A percentile compares a stretch with the other conserved stretches of the same genome.
These are phyloP conservation scores for Prunus campanulata DNA, from an alignment of 306 rosid genomes.

Conservation along the genomic window DNA sequence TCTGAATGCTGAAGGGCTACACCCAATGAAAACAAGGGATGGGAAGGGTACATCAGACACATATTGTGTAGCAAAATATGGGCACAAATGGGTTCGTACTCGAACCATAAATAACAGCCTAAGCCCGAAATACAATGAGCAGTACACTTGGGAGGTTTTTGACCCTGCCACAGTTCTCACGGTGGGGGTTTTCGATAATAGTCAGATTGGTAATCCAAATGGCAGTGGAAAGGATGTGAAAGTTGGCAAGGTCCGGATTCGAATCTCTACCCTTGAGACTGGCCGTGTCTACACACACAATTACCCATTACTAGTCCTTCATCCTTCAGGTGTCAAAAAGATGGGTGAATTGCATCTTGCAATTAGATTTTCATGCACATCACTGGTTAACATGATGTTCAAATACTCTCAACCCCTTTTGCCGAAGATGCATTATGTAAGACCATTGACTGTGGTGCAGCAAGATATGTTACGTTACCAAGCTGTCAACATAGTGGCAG, in stretches of 20 bases:
- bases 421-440: constrained; percentile 88
- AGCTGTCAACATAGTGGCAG: constrained; percentile 66
- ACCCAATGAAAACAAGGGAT: constrained; percentile 71
- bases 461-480: constrained; percentile 70
- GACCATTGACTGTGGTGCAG: constrained; percentile 64
- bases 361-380: constrained; percentile 71
- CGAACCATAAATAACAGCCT: constrained; percentile 64
- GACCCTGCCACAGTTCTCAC: constrained; percentile 92
- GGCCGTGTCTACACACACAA: constrained; percentile 75
- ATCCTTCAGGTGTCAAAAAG: constrained; percentile 82
- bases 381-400: constrained; percentile 49
- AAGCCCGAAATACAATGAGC: constrained; percentile 81
- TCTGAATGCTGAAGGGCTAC: constrained; percentile 56
- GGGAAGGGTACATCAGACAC: constrained; percentile 67
- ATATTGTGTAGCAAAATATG: constrained; percentile 90
- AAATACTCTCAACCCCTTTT: constrained; percentile 69
- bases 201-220: constrained; percentile 45
- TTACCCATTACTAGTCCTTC: constrained; percentile 69
- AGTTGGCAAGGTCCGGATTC: constrained; percentile 84
- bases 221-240: constrained; percentile 47
- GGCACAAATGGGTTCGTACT: constrained; percentile 92
- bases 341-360: constrained; percentile 93
- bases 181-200: constrained; percentile 76
- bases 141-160: constrained; percentile 90
- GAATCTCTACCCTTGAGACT: constrained; percentile 81